Percentiles rank a stretch among this genome's conserved stretches.
Conservation (phyloP, 2,329 filamentous ascomycete species). For the Elsinoe australis region DNA sequence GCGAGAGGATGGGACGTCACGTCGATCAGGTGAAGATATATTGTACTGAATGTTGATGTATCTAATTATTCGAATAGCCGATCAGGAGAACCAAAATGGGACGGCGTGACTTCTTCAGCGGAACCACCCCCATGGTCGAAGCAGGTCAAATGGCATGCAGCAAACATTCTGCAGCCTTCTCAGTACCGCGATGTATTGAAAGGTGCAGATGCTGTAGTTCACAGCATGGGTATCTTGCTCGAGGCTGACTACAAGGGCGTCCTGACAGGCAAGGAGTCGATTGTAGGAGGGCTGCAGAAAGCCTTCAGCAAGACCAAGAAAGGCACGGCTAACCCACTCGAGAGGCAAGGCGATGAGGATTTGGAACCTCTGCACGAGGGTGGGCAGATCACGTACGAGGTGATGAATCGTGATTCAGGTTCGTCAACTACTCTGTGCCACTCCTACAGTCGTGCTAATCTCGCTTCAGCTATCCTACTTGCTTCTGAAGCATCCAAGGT, state of each 20-base stretch:
- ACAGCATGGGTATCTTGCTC: conserved; percentile 90
- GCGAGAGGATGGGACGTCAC: conserved; percentile 84
- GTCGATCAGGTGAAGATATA: conserved; percentile 67
- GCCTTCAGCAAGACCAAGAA: conserved; percentile 63
- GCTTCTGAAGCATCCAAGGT: conserved; percentile 65
- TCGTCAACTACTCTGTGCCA: conserved; percentile 7
- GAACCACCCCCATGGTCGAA: conserved; percentile 71
- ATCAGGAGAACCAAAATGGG: conserved; percentile 83
- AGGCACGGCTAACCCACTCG: conserved; percentile 60
- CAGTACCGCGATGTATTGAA: conserved; percentile 71
- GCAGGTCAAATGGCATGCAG: conserved; percentile 77
- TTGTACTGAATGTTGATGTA: neutral
- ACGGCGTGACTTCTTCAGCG: conserved; percentile 62
- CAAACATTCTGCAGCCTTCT: conserved; percentile 74
- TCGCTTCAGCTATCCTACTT: conserved; percentile 58
- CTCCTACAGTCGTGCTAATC: neutral
- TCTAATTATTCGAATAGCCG: conserved; percentile 49
- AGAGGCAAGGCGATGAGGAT: conserved; percentile 50
- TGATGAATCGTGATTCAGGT: conserved; percentile 85
- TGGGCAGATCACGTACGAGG: conserved; percentile 84
- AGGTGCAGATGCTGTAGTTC: conserved; percentile 76
- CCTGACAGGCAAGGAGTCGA: conserved; percentile 71
- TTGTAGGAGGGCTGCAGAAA: conserved; percentile 67
- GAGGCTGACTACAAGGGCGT: conserved; percentile 98
- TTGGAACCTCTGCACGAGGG: conserved; percentile 59